phyloP scores from a whole-genome alignment of 2,329 filamentous ascomycete species.

The Clarireedia paspali region DNA sequence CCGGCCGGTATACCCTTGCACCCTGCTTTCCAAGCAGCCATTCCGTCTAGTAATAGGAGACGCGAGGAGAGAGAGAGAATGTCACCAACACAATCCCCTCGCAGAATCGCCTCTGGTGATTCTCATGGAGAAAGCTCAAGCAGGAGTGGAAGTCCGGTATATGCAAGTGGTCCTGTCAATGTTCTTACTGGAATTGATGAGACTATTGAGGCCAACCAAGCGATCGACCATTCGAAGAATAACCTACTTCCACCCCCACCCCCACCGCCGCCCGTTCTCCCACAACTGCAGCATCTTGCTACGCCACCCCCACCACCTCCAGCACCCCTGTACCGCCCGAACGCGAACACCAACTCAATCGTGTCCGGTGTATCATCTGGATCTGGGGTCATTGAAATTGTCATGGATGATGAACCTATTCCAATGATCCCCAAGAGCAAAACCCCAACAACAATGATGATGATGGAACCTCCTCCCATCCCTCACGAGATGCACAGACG shows the following conservation, averaged over 20 bases:
- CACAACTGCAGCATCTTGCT: constrained; percentile 55
- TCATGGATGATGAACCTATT: constrained; percentile 44
- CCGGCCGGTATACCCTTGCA: constrained; percentile 31
- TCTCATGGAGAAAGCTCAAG: constrained; percentile 21
- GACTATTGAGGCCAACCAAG: constrained; percentile 31
- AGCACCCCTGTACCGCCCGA: constrained; percentile 42
- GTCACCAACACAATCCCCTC: constrained; percentile 18
- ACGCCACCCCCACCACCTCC: constrained; percentile 55
- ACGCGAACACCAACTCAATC: constrained; percentile 28
- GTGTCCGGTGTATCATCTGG: constrained; percentile 29
- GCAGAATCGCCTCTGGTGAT: constrained; percentile 27
- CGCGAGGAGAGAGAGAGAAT: constrained; percentile 16
- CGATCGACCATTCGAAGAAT: constrained; percentile 40
- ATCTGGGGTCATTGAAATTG: constrained; percentile 56
- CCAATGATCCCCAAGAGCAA: constrained; percentile 3
- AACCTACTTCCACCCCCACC: constrained; percentile 43
- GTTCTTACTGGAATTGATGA: constrained; percentile 42
- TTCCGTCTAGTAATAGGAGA: constrained; percentile 30
- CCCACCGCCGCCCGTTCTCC: constrained; percentile 45
- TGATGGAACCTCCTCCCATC: constrained; percentile 14
- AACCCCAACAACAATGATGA: not conserved
- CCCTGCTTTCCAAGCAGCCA: constrained; percentile 34
- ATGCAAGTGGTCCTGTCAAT: constrained; percentile 15
- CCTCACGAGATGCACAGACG: constrained; percentile 36
- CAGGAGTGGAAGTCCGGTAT: constrained; percentile 23